Base-by-base conservation (phyloP, 768 basidiomycete species). In the Trametopsis cervina region DNA sequence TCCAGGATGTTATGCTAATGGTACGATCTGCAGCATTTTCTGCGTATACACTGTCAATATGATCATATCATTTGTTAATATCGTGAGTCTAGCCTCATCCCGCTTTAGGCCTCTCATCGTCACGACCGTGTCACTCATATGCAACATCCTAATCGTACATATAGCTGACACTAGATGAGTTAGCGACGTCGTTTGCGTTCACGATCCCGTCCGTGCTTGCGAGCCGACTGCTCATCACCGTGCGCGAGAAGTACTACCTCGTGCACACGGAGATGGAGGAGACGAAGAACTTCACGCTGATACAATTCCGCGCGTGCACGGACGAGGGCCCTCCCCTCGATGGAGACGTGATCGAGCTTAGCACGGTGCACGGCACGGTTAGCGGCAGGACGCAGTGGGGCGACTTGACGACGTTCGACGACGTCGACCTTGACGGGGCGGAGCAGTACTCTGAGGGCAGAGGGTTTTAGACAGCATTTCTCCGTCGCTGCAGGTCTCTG, bases 21-120 rank as follows among this genome's bases (percentile, higher is more conserved):
- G 22, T 41, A 46, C 20, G 15, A 46, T 43, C n/a, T n/a, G n/a
- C n/a, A 69, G 67, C 2, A 67, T 69, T 15, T 62, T 66, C 27
- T 60, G 61, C 55, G 54, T 66, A 35, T 66, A 65, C 44, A 47
- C 64, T n/a, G 56, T 52, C 15, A 69, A 69, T 51, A 44, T 63
- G 43, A 52, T 63, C 2, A 29, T 68, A 13, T 69, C 66, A 66
- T 53, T 63, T 35, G 43, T 59, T 26, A 68, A 69, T 49, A 55
- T 57, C 42, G 51, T 44, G 29, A 29, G 49, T 40, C n/a, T n/a
- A n/a, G n/a, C n/a, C n/a, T n/a, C n/a, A n/a, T n/a, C n/a, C n/a
- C n/a, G n/a, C n/a, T 22, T 9, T 4, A 40, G 11, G 22, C 15
- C 10, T 25, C n/a, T 3, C 3, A 3, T 17, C 23, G 22, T 13